Evolutionary conservation across 768 basidiomycete genomes (phyloP), one percentile per base, ranked within the genome.

Genomic region (Trametes maxima): DNA sequence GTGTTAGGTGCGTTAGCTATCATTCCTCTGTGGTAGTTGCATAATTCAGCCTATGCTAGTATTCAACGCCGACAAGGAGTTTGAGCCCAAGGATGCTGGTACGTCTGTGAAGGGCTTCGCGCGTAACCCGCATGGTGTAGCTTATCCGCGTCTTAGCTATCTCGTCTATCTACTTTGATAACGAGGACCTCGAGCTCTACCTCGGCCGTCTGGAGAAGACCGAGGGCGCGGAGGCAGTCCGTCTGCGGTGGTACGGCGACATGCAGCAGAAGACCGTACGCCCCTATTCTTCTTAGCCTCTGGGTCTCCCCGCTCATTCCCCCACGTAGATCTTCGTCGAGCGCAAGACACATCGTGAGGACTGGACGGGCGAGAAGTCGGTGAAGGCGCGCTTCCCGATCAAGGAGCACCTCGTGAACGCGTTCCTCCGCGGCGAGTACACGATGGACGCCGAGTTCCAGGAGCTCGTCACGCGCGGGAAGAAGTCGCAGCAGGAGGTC

Each of bases 351-450:
- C 91, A 99, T 72, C 85, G 95, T 56, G 97, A 99, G 75, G 97
- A 99, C 70, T 99, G 97, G 97, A 98, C 96, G 0, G 97, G 97
- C 36, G 96, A 99, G 75, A 98, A 98, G 75, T 95, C 93, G 11
- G 95, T 98, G 71, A 99, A 98, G 75, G 92, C 95, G 14, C 90
- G 95, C 12, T 98, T 98, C 78, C 87, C 92, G 2, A 88, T 99
- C 73, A 95, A 96, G 72, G 96, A 98, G 72, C 86, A 94, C 63
- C 85, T 91, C 47, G 88, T 98, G 67, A 96, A 98, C 70, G 87
- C 90, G 16, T 99, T 94, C 79, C 75, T 97, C 42, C 79, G 82
- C 21, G 97, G 97, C 17, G 88, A 93, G 70, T 90, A 97, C 75
- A 96, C 87, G 28, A 90, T 97, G 82, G 95, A 98, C 70, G 90